Evolutionary conservation across 1,284 basidiomycete genomes (phyloP).

Genomic region (Marasmius sp.): DNA sequence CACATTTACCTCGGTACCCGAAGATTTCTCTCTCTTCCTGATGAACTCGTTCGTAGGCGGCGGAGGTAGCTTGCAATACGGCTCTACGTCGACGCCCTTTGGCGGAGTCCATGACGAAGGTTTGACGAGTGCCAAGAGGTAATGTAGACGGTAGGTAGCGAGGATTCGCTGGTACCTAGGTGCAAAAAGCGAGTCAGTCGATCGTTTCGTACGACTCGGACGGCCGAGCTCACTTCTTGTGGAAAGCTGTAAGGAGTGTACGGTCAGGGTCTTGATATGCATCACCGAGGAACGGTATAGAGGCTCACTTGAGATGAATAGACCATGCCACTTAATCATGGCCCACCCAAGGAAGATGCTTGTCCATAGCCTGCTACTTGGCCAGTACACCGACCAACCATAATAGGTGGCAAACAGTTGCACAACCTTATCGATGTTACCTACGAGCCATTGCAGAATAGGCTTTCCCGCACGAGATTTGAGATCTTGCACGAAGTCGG

Average conservation of each 20-base stretch:
- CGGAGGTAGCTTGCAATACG: slow-evolving; percentile 33
- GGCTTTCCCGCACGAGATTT: background rate
- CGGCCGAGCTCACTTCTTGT: slow-evolving; percentile 5
- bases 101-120: background rate
- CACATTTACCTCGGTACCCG: background rate
- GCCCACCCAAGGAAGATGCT: slow-evolving; percentile 30
- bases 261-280: slow-evolving; percentile 5
- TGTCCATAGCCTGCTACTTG: slow-evolving; percentile 18
- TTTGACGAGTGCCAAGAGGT: slow-evolving; percentile 20
- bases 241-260: slow-evolving; percentile 38
- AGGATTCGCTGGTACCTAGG: slow-evolving; percentile 32
- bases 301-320: slow-evolving; percentile 38
- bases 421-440: background rate
- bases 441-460: background rate
- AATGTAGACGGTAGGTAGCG: slow-evolving; percentile 33
- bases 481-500: background rate
- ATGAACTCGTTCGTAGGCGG: slow-evolving; percentile 39
- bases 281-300: background rate
- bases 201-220: background rate
- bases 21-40: slow-evolving; percentile 16
- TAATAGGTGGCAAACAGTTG: slow-evolving; percentile 4
- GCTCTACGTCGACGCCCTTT: slow-evolving; percentile 21
- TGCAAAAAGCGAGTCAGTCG: background rate
- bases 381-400: slow-evolving; percentile 14
- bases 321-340: slow-evolving; percentile 46